Percentiles rank a stretch among this genome's conserved stretches.
phyloP scores from a whole-genome alignment of 202 grass and related monocot species.

The Musa balbisiana region DNA sequence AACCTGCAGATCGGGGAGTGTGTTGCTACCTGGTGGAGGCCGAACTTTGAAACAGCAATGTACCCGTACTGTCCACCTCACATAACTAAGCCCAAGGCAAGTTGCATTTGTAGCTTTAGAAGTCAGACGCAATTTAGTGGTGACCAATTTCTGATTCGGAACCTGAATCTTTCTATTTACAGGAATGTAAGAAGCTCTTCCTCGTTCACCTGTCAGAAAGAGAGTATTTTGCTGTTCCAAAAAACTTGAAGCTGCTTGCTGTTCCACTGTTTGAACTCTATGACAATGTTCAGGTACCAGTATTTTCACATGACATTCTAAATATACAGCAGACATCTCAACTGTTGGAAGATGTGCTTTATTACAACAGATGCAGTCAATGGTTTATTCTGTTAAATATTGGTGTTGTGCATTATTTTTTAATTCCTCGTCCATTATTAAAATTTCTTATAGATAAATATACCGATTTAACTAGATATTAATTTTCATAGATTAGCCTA shows the following conservation, averaged over 20 bases:
- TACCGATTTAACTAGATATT: no score
- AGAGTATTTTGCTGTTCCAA: slow-evolving; percentile 98
- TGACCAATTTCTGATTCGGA: background rate
- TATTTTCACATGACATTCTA: background rate
- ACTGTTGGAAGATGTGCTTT: background rate
- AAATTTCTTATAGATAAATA: no score
- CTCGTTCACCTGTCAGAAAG: slow-evolving; percentile 91
- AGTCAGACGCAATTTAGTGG: background rate
- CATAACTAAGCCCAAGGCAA: slow-evolving; percentile 94
- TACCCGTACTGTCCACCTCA: slow-evolving; percentile 99
- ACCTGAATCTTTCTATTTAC: slow-evolving; percentile 9
- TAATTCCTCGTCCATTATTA: no score
- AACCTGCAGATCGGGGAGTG: slow-evolving; percentile 81
- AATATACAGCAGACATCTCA: background rate
- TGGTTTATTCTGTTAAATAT: no score
- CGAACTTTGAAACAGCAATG: slow-evolving; percentile 98
- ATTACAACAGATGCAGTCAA: no score
- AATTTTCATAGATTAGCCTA: no score
- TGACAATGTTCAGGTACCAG: slow-evolving; percentile 84
- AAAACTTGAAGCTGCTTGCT: slow-evolving; percentile 97
- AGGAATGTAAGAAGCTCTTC: slow-evolving; percentile 99
- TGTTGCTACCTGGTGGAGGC: slow-evolving; percentile 98
- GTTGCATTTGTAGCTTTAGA: background rate
- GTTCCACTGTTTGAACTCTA: slow-evolving; percentile 98
- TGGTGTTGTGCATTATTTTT: no score